Evolutionary conservation across 83 land plant genomes (phyloP).

Genomic region (Picea abies): DNA sequence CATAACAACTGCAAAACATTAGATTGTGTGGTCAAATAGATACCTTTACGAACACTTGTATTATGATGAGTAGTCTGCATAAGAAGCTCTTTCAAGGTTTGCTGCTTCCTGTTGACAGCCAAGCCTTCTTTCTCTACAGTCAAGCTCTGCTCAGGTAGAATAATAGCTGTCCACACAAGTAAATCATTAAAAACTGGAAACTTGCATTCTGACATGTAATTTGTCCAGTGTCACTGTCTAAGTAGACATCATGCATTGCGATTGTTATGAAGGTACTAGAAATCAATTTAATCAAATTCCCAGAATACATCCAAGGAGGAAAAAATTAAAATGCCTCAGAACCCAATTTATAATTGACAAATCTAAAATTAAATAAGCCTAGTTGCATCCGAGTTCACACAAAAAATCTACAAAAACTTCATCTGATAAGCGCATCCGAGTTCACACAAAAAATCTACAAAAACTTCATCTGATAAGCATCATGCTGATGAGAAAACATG

Average conservation of each 20-base stretch:
- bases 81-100: constrained; percentile 94
- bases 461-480: constrained; percentile 90
- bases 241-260: not conserved
- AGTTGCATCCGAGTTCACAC: not conserved
- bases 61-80: constrained; percentile 91
- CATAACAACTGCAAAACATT: constrained; percentile 2
- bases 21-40: not conserved
- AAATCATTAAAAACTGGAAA: not conserved
- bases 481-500: not conserved
- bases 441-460: constrained; percentile 73
- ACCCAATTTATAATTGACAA: not conserved
- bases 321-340: not conserved
- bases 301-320: not conserved
- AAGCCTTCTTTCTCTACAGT: constrained; percentile 73
- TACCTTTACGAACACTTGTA: constrained; percentile 82
- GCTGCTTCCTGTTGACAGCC: constrained; percentile 80
- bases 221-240: not conserved
- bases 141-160: constrained; percentile 89
- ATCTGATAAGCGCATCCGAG: constrained; percentile 22
- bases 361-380: not conserved
- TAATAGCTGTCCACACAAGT: constrained; percentile 54
- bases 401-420: constrained; percentile 95
- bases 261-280: not conserved
- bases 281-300: not conserved
- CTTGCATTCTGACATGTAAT: not conserved